Conservation (phyloP, 306 rosid genomes). For the Lotus japonicus region DNA sequence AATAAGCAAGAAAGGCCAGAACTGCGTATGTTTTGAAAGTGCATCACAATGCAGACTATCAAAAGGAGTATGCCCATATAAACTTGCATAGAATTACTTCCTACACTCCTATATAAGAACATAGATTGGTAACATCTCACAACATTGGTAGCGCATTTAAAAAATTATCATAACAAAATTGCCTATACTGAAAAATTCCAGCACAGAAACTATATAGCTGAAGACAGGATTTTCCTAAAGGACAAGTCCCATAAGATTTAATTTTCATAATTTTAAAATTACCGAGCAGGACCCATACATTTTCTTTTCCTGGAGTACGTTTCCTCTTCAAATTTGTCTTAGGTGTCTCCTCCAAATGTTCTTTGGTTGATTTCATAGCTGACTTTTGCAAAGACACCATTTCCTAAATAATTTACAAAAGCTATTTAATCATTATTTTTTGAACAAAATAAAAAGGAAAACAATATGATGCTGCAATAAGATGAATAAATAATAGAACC, state of each 20-base stretch:
- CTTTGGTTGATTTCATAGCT: slow-evolving; percentile 41
- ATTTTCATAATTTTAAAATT: neutral
- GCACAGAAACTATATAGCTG: neutral
- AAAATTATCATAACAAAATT: neutral
- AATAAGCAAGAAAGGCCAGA: slow-evolving; percentile 6
- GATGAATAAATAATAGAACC: neutral
- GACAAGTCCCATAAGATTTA: neutral
- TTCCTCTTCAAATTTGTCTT: slow-evolving; percentile 69
- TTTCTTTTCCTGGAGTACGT: slow-evolving; percentile 54
- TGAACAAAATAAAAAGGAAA: neutral
- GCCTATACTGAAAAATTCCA: neutral
- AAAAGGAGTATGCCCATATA: neutral
- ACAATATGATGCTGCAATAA: neutral
- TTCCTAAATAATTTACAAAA: slow-evolving; percentile 36
- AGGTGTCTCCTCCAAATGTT: slow-evolving; percentile 39
- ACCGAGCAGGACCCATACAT: slow-evolving; percentile 27
- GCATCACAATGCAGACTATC: neutral
- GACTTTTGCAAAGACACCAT: slow-evolving; percentile 38
- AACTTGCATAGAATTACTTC: neutral
- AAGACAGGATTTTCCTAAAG: no score
- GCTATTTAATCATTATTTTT: neutral
- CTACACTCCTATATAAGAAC: neutral
- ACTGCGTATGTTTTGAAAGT: neutral
- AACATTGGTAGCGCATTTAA: neutral
- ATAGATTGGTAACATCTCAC: neutral